phyloP scores from a whole-genome alignment of 495 filamentous ascomycete species.

The Aeminium ludgeri region DNA sequence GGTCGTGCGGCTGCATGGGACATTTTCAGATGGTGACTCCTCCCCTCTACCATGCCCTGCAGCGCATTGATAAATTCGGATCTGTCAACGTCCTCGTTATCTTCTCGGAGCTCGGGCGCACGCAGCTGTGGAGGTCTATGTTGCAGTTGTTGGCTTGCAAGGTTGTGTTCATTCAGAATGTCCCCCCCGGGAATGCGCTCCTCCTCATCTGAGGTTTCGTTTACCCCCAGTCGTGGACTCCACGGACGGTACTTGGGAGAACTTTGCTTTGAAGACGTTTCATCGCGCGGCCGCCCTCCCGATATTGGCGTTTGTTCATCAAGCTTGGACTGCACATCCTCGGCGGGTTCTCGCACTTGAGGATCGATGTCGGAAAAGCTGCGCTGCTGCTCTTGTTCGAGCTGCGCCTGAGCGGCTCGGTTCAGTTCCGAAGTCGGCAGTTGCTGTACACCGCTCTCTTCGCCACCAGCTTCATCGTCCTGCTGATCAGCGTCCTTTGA shows the following conservation, averaged over 20 bases:
- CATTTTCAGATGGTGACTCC: no score
- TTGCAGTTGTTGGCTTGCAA: conserved; percentile 2
- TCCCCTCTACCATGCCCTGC: neutral
- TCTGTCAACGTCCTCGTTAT: conserved; percentile 3
- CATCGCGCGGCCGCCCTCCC: no score
- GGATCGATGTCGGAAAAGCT: no score
- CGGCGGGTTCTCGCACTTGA: neutral
- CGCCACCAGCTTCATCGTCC: neutral
- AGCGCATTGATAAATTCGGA: neutral
- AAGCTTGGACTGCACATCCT: neutral
- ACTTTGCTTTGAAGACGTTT: no score
- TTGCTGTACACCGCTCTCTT: neutral
- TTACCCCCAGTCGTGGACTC: neutral
- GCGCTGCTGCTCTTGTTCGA: neutral
- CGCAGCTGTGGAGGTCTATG: neutral
- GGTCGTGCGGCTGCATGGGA: no score
- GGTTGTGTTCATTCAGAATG: conserved; percentile 8
- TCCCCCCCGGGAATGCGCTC: conserved; percentile 5
- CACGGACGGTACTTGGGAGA: no score
- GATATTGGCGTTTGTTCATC: neutral
- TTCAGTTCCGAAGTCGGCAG: conserved; percentile 5
- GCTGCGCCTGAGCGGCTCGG: neutral
- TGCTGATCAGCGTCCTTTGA: neutral
- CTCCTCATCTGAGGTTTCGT: neutral
- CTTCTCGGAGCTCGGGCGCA: neutral